These are phyloP conservation scores for Haberlea rhodopensis DNA, from an alignment of 257 asterid species.

Conservation along the genomic window DNA sequence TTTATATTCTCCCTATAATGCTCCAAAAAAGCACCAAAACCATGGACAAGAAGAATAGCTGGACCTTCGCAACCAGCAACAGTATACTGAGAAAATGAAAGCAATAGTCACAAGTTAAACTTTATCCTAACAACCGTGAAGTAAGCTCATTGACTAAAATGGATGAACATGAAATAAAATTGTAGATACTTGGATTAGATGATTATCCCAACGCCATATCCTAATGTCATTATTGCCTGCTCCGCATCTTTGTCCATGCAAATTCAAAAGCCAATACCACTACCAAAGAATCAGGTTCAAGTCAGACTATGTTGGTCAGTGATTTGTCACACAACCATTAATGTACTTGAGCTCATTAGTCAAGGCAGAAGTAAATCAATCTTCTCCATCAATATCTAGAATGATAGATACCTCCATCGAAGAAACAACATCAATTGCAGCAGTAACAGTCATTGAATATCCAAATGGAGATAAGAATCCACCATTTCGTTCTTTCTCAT, in stretches of 20 bases:
- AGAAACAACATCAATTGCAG: conserved; percentile 62
- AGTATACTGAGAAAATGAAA: conserved; percentile 60
- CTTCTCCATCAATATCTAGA: conserved; percentile 20
- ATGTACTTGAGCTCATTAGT: conserved; percentile 21
- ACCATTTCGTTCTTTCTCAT: conserved; percentile 83
- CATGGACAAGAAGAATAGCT: conserved; percentile 86
- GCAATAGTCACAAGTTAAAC: conserved; percentile 24
- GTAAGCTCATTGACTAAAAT: not conserved
- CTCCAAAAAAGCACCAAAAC: conserved; percentile 90
- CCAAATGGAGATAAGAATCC: conserved; percentile 92
- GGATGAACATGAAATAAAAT: conserved; percentile 6
- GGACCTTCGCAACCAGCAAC: conserved; percentile 76
- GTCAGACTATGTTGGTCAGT: conserved; percentile 28
- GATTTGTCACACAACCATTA: conserved; percentile 12
- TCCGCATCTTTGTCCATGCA: conserved; percentile 41
- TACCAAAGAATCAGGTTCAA: conserved; percentile 29
- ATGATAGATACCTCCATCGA: conserved; percentile 68
- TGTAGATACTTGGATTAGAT: conserved; percentile 57
- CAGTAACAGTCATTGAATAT: conserved; percentile 59
- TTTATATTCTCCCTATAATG: conserved; percentile 79
- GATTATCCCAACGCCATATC: conserved; percentile 85
- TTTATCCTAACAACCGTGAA: conserved; percentile 3
- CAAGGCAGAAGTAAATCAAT: conserved; percentile 19
- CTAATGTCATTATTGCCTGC: conserved; percentile 43
- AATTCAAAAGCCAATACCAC: conserved; percentile 85